Conservation (phyloP, 192 early-diverging fungal genomes). For the Podila epigama region DNA sequence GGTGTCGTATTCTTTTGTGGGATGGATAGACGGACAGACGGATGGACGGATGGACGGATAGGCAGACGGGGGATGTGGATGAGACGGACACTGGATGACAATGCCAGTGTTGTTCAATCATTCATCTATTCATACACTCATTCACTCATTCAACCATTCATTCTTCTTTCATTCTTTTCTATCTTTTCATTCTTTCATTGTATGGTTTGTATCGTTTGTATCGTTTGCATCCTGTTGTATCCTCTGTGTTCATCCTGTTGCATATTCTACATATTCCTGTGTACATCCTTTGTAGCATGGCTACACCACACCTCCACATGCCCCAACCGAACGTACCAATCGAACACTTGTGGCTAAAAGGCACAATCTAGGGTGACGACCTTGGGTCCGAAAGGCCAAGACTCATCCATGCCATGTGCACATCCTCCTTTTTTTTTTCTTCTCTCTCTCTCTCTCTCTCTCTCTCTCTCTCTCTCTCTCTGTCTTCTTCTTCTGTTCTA, state of each 20-base stretch:
- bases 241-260: no score
- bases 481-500: slow-evolving; percentile 1
- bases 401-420: no score
- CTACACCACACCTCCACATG: no score
- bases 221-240: no score
- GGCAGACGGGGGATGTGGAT: not conserved
- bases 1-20: no score
- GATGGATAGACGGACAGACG: not conserved
- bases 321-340: no score
- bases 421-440: not conserved
- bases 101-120: not conserved
- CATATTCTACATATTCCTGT: no score
- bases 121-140: not conserved
- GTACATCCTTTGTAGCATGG: no score
- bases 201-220: no score
- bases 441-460: not conserved
- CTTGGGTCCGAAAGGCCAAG: no score
- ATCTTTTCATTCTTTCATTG: not conserved
- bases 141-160: not conserved
- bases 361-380: no score
- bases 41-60: not conserved
- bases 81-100: not conserved
- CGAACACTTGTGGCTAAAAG: no score
- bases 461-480: not conserved
- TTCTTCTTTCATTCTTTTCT: not conserved